Percentiles rank a stretch among this genome's conserved stretches.
phyloP scores from a whole-genome alignment of 768 basidiomycete species.

The Chlorophyllum brunneum region DNA sequence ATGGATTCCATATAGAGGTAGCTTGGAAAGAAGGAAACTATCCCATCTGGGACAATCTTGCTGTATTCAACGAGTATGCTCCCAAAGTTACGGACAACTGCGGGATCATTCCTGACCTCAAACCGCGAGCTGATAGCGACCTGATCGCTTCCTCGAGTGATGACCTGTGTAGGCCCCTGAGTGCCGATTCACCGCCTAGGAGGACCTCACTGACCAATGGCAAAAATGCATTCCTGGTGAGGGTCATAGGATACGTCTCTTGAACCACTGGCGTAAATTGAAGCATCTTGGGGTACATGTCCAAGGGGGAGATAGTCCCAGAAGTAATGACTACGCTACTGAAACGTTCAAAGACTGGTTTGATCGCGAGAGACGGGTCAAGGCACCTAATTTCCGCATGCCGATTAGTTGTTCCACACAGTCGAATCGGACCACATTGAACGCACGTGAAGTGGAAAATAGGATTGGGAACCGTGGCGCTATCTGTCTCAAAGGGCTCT shows the following conservation, averaged over 20 bases:
- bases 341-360: conserved; percentile 97
- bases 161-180: conserved; percentile 54
- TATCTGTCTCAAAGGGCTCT: conserved; percentile 98
- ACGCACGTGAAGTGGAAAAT: conserved; percentile 92
- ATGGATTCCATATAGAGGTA: conserved; percentile 99
- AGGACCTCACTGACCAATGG: conserved; percentile 62
- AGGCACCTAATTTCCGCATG: conserved; percentile 63
- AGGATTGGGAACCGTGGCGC: conserved; percentile 97
- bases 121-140: conserved; percentile 98
- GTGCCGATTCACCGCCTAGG: conserved; percentile 8
- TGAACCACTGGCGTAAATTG: conserved; percentile 96
- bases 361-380: conserved; percentile 95
- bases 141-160: conserved; percentile 97
- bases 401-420: conserved; percentile 14
- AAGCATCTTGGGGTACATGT: conserved; percentile 99
- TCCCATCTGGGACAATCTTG: conserved; percentile 96
- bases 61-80: conserved; percentile 97
- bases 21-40: conserved; percentile 98
- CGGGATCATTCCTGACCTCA: conserved; percentile 98
- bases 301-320: conserved; percentile 95
- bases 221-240: conserved; percentile 93
- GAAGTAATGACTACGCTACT: conserved; percentile 98
- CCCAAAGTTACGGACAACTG: conserved; percentile 98
- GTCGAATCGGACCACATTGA: not conserved
- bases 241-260: conserved; percentile 97